Conservation (phyloP, 2,329 filamentous ascomycete species). For the Macroventuria anomochaeta region DNA sequence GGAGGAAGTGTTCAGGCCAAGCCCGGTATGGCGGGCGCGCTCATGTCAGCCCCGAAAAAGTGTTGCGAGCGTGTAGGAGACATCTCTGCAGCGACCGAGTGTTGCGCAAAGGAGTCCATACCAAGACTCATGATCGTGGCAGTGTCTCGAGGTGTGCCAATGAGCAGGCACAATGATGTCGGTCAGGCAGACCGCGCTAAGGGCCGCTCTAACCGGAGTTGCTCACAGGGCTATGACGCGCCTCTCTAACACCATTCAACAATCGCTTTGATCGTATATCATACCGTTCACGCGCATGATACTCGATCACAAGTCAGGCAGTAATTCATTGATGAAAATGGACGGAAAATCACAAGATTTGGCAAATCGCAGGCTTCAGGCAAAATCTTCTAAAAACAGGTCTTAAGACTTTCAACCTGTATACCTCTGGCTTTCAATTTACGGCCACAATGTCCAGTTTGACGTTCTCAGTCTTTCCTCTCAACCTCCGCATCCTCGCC, state of each 20-base stretch:
- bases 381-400: too few relatives aligned
- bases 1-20: not conserved
- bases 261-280: not conserved
- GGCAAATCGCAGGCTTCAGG: too few relatives aligned
- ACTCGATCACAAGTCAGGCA: too few relatives aligned
- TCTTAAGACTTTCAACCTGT: too few relatives aligned
- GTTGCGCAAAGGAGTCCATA: not conserved
- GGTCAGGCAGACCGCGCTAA: constrained; percentile 14
- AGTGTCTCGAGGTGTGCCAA: constrained; percentile 13
- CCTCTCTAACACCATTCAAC: not conserved
- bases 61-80: not conserved
- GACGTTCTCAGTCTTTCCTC: not conserved
- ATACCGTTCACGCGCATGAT: too few relatives aligned
- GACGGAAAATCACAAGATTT: too few relatives aligned
- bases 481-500: constrained; percentile 2
- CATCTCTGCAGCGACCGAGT: not conserved
- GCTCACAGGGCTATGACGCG: constrained; percentile 1
- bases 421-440: too few relatives aligned
- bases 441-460: too few relatives aligned
- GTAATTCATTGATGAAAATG: too few relatives aligned
- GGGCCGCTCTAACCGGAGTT: constrained; percentile 6
- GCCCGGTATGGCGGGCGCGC: not conserved
- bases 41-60: not conserved
- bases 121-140: constrained; percentile 12
- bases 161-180: constrained; percentile 13